These are phyloP conservation scores for Gentiana dahurica DNA, from an alignment of 257 asterid genomes.

Conservation along the genomic window DNA sequence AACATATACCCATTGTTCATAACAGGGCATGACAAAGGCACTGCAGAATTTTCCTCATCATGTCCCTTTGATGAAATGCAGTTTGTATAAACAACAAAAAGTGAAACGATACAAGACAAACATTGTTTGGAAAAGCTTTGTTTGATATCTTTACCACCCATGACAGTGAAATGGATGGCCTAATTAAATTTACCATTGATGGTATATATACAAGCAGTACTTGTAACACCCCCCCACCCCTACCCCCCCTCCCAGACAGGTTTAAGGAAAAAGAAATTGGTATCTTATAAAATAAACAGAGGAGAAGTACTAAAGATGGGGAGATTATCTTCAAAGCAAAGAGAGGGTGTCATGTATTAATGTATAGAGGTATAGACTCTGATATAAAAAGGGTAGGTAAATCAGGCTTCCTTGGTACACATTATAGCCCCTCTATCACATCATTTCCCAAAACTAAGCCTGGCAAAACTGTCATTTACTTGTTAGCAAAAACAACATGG, in stretches of 20 bases:
- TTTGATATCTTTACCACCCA: conserved; percentile 1
- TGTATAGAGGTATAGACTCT: conserved; percentile 1
- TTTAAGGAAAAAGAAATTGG: too few relatives aligned
- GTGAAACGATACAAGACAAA: too few relatives aligned
- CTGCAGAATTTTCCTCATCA: neutral
- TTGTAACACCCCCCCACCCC: neutral
- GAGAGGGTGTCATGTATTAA: conserved; percentile 10
- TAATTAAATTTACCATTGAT: neutral
- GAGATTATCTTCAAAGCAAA: conserved; percentile 39
- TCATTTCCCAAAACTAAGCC: too few relatives aligned
- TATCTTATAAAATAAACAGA: conserved; percentile 8
- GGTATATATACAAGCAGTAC: conserved; percentile 2
- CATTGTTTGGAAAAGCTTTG: too few relatives aligned
- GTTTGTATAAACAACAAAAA: conserved; percentile 1
- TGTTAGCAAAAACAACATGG: too few relatives aligned
- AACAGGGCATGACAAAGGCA: neutral
- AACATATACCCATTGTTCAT: conserved; percentile 6
- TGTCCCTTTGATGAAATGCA: neutral
- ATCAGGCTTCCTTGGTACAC: conserved; percentile 6
- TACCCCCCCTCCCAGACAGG: neutral
- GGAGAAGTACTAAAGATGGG: conserved; percentile 24
- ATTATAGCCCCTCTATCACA: neutral
- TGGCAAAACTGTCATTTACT: too few relatives aligned
- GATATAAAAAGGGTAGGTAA: conserved; percentile 16
- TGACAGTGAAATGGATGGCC: conserved; percentile 1